Evolutionary conservation across 1,139 yeast genomes (phyloP).

Genomic region (Yamadazyma dushanensis): DNA sequence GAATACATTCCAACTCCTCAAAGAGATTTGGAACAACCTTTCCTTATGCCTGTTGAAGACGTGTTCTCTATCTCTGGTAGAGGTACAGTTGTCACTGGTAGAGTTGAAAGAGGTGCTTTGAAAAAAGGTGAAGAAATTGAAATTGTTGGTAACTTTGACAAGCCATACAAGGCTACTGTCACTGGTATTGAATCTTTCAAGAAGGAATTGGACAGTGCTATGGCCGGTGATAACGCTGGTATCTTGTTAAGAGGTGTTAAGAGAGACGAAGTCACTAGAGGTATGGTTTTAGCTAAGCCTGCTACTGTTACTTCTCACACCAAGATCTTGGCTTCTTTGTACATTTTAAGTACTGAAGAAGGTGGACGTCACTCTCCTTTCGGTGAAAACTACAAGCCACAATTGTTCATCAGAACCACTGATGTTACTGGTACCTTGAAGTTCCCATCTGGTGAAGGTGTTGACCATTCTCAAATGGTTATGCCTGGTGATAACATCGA

Average conservation of each 20-base stretch:
- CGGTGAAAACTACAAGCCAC: slow-evolving; percentile 97
- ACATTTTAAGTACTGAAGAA: slow-evolving; percentile 92
- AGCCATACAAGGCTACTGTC: slow-evolving; percentile 89
- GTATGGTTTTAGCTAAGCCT: slow-evolving; percentile 96
- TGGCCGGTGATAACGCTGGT: slow-evolving; percentile 99
- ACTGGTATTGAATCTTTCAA: slow-evolving; percentile 99
- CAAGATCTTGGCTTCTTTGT: slow-evolving; percentile 90
- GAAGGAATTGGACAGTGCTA: slow-evolving; percentile 95
- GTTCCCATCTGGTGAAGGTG: slow-evolving; percentile 86
- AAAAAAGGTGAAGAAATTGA: slow-evolving; percentile 99
- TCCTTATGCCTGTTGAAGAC: slow-evolving; percentile 96
- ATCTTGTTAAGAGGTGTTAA: slow-evolving; percentile 95
- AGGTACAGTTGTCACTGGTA: slow-evolving; percentile 99
- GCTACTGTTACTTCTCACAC: slow-evolving; percentile 91
- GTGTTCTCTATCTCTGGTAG: slow-evolving; percentile 98
- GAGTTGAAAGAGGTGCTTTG: slow-evolving; percentile 96
- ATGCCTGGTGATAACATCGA: slow-evolving; percentile 99
- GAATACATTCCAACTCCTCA: slow-evolving; percentile 93
- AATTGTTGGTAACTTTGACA: slow-evolving; percentile 87
- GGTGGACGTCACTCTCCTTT: slow-evolving; percentile 99
- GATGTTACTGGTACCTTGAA: slow-evolving; percentile 90
- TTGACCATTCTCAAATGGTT: slow-evolving; percentile 83
- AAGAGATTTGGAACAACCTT: slow-evolving; percentile 95
- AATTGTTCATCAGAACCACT: slow-evolving; percentile 93
- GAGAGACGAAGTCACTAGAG: slow-evolving; percentile 96